phyloP scores from a whole-genome alignment of 108 stramenopile genomes.

The Conticribra guillardii region DNA sequence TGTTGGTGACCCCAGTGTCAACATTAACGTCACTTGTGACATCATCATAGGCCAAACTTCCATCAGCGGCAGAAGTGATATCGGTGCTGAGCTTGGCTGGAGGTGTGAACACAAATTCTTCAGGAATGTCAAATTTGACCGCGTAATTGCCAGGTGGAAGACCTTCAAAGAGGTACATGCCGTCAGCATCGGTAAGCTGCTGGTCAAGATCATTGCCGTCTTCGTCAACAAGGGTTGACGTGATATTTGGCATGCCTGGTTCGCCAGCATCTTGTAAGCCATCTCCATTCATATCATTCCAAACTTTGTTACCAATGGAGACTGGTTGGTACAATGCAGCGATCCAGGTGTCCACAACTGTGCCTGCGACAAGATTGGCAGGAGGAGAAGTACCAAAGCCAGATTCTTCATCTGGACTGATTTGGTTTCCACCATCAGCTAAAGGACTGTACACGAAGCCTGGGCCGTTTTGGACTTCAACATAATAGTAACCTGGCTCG shows the following conservation, averaged over 20 bases:
- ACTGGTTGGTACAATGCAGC: slow-evolving; percentile 30
- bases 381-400: slow-evolving; percentile 10
- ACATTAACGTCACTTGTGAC: slow-evolving; percentile 48
- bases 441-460: slow-evolving; percentile 7
- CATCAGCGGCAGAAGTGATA: slow-evolving; percentile 34
- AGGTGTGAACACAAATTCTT: slow-evolving; percentile 35
- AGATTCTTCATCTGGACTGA: slow-evolving; percentile 9
- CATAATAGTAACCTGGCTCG: slow-evolving; percentile 15
- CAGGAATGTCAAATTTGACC: slow-evolving; percentile 43
- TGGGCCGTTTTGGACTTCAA: slow-evolving; percentile 14
- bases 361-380: slow-evolving; percentile 3
- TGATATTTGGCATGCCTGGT: slow-evolving; percentile 36
- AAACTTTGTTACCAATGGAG: slow-evolving; percentile 26
- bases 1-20: slow-evolving; percentile 24
- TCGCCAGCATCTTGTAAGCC: slow-evolving; percentile 25
- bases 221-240: slow-evolving; percentile 27
- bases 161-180: slow-evolving; percentile 30
- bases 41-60: slow-evolving; percentile 38
- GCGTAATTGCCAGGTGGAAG: slow-evolving; percentile 39
- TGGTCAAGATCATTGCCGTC: slow-evolving; percentile 12
- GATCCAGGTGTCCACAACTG: slow-evolving; percentile 8
- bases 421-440: slow-evolving; percentile 26
- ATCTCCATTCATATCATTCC: slow-evolving; percentile 37
- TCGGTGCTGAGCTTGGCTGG: slow-evolving; percentile 29
- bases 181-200: slow-evolving; percentile 34